These are phyloP conservation scores for Sarocladiaceae sp. DNA, from an alignment of 2,329 filamentous ascomycete genomes.

Conservation along the genomic window DNA sequence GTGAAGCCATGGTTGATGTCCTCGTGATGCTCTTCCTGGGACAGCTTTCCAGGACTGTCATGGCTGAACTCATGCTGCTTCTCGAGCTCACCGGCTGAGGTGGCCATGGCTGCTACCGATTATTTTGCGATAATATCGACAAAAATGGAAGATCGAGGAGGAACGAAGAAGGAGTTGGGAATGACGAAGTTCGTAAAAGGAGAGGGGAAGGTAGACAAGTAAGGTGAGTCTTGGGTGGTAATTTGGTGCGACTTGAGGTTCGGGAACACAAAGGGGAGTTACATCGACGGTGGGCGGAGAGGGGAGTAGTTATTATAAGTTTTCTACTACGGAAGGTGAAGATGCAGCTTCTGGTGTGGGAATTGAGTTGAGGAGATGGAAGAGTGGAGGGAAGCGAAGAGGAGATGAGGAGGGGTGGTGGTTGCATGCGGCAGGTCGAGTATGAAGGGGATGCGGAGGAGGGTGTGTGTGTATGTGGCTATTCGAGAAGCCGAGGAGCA, in stretches of 20 bases:
- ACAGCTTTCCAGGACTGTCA: constrained; percentile 19
- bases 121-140: background rate
- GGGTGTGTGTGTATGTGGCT: background rate
- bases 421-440: background rate
- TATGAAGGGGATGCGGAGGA: background rate
- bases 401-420: background rate
- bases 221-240: background rate
- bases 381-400: background rate
- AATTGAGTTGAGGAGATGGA: background rate
- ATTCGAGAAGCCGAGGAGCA: constrained; percentile 4
- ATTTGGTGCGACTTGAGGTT: constrained; percentile 2
- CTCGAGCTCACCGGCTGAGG: constrained; percentile 17
- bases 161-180: background rate
- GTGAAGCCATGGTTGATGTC: constrained; percentile 44
- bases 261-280: constrained; percentile 5
- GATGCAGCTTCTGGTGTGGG: background rate
- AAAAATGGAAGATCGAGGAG: background rate
- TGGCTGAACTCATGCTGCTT: constrained; percentile 22
- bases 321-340: background rate
- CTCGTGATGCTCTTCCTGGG: constrained; percentile 20
- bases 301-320: constrained; percentile 4
- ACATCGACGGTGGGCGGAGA: background rate
- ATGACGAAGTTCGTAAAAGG: background rate
- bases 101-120: constrained; percentile 5
- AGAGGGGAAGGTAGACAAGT: background rate